Base-by-base conservation (phyloP, 352 stramenopile genomes). In the Pythium pyrilobum region DNA sequence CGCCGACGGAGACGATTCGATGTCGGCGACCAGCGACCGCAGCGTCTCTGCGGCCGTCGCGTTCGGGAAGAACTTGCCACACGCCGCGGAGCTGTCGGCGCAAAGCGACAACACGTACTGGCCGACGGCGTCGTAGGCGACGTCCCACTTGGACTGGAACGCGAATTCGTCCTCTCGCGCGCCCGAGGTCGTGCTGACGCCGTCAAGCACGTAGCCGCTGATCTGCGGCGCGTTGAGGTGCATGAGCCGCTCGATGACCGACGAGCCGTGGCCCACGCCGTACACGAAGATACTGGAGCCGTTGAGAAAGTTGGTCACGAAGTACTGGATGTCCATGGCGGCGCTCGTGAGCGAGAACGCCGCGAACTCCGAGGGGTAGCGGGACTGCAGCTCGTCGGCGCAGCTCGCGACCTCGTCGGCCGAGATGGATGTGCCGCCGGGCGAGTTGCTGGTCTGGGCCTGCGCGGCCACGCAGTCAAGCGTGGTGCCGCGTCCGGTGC, bases 311-410 rank as follows among this genome's bases (percentile, higher is more conserved):
- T n/a, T 47, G 27, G 9, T 8, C 18, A 66, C 48, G 34, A 72
- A 59, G 33, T 45, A 51, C 37, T 48, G 48, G 6, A 72, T 38
- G 28, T 72, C 64, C 12, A 42, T 48, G 4, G 64, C 64, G 2
- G 59, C 64, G 32, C 52, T 65, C 9, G 58, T 72, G 24, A 66
- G 23, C 13, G 55, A 69, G 27, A 68, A 72, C 10, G 39, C 21
- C 29, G 54, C 24, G 7, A 62, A 38, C 15, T 52, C 40, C 6
- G 10, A 3, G 11, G 4, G 25, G 49, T 63, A 62, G 32, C 33
- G 42, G 21, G 45, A 52, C 25, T 42, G 20, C 18, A 67, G 44
- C 16, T 62, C 59, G 27, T 44, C 49, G 9, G 55, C 46, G 13
- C 51, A 61, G 40, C 27, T 42, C 15, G 34, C 59, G 16, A 62